Conservation (phyloP, 306 rosid species). For the Cucumis sativus region DNA sequence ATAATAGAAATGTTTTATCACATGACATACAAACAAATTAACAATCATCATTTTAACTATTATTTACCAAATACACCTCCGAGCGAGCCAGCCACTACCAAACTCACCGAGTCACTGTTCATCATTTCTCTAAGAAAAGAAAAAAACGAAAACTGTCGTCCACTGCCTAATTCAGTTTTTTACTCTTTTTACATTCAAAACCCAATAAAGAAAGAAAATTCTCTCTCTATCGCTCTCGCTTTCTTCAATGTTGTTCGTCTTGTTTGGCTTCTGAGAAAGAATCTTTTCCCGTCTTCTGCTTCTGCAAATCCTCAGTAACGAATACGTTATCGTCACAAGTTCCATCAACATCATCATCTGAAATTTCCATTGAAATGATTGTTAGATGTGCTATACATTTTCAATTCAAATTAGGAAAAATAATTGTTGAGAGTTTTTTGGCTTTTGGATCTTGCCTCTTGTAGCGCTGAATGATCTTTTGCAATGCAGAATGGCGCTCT, state of each 20-base stretch:
- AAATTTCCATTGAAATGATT: neutral
- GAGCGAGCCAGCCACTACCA: neutral
- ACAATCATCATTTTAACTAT: neutral
- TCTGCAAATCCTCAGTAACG: neutral
- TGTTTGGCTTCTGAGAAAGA: neutral
- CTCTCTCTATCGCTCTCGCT: neutral
- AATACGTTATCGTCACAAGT: neutral
- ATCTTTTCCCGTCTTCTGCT: neutral
- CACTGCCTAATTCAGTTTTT: conserved; percentile 1
- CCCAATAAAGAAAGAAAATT: neutral
- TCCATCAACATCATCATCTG: conserved; percentile 6
- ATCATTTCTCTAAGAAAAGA: neutral
- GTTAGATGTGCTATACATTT: neutral
- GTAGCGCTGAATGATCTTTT: conserved; percentile 56
- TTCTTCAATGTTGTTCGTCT: neutral
- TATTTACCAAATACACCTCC: conserved; percentile 1
- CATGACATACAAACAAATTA: neutral
- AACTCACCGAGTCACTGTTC: conserved; percentile 6
- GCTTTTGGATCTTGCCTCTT: conserved; percentile 32
- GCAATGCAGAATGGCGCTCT: conserved; percentile 91
- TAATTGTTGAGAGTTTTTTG: neutral
- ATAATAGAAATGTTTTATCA: neutral
- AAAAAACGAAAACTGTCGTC: conserved; percentile 3
- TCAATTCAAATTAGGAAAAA: neutral
- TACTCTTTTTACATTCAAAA: neutral